Conservation (phyloP, 2,329 filamentous ascomycete species). For the Venturiaceae sp. region DNA sequence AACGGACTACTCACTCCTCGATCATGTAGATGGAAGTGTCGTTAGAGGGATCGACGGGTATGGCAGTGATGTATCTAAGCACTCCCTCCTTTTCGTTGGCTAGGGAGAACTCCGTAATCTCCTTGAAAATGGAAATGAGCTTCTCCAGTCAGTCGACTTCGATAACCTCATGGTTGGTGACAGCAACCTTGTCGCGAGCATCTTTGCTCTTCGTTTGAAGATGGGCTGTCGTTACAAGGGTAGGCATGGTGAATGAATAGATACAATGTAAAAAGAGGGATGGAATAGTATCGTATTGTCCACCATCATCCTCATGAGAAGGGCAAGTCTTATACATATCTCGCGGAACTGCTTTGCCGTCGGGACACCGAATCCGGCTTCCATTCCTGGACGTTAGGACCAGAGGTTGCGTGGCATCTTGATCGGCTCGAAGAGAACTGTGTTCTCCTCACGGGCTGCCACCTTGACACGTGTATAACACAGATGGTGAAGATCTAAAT, state of each 20-base stretch:
- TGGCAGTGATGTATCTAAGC: slow-evolving; percentile 1
- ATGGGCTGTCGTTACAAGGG: background rate
- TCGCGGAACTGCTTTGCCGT: background rate
- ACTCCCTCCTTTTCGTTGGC: slow-evolving; percentile 1
- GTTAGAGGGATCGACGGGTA: background rate
- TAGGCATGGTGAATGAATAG: background rate
- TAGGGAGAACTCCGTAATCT: slow-evolving; percentile 4
- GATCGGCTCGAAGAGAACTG: background rate
- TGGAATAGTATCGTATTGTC: no score
- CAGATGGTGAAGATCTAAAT: no score
- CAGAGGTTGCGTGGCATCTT: background rate
- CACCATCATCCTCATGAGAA: no score
- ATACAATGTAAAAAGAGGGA: no score
- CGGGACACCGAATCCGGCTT: background rate
- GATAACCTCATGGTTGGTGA: background rate
- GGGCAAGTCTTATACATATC: no score
- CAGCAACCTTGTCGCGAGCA: background rate
- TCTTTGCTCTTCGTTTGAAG: slow-evolving; percentile 2
- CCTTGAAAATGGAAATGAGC: slow-evolving; percentile 5
- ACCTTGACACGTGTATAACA: background rate
- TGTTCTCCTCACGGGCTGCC: background rate
- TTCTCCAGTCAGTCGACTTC: background rate
- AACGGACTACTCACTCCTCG: background rate
- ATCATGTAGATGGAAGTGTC: slow-evolving; percentile 7
- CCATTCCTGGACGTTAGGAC: background rate